Base-by-base conservation (phyloP, 352 stramenopile genomes). In the Blastocystis sp. region DNA sequence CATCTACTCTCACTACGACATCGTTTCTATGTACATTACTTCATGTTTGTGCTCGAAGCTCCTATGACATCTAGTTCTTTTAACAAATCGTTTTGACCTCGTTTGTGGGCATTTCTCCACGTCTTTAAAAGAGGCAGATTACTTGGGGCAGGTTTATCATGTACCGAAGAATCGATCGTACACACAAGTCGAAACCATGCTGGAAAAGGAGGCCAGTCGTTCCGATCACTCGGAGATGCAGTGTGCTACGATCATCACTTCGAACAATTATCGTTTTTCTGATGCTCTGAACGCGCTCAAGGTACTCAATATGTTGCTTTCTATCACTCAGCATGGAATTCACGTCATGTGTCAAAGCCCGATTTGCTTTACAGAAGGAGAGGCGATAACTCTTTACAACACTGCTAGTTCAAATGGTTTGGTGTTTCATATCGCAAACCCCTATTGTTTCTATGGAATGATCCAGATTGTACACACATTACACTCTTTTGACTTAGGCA, bases 361-460 rank as follows among this genome's bases (percentile, higher is more conserved):
- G 8, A n/a, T 85, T 16, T 85, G 73, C 53, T 24, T 85, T 24
- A 85, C 73, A 8, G 73, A 85, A 85, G 47, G 26, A 11, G 73
- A 85, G 26, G 73, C 73, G 18, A 53, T 62, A 16, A 85, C 54
- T 13, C 50, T 85, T 13, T 50, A 43, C 20, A 66, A 68, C 30
- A 53, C 73, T 37, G 50, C 73, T 68, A 11, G 26, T 43, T 20
- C 63, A 11, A 30, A 68, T 16, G 50, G 73, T 13, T 34, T 54
- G 26, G 54, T 45, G 5, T 85, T 85, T 43, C 53, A 68, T 43
- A 62, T 69, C 56, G 16, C 54, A 34, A 85, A 66, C 45, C 73
- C 73, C n/a, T 69, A 69, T 4, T 65, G 73, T 26, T 85, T 54
- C 41, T 85, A 47, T 43, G 73, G 73, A 34, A 85, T 85, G 73